A percentile compares a stretch with the other conserved stretches of the same genome.
Evolutionary conservation across 306 rosid genomes (phyloP).

Genomic region (Potentilla sterilis): DNA sequence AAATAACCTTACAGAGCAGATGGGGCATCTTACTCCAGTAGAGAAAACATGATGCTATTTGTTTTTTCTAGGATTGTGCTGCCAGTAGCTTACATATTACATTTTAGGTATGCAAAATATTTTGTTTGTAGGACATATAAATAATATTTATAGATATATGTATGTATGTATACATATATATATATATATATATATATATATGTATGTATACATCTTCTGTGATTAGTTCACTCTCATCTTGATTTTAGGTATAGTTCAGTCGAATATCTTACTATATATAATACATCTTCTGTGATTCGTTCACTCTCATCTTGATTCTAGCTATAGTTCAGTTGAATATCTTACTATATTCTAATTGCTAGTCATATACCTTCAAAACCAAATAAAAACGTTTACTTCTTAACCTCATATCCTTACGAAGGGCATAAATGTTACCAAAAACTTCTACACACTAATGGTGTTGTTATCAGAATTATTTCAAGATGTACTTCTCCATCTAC

Average conservation of each 20-base stretch:
- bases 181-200: conserved; percentile 16
- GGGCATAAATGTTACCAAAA: neutral
- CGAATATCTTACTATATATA: neutral
- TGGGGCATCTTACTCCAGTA: conserved; percentile 64
- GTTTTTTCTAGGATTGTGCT: conserved; percentile 36
- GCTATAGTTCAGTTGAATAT: neutral
- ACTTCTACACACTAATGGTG: neutral
- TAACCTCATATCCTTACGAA: neutral
- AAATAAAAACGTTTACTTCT: neutral
- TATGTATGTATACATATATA: neutral
- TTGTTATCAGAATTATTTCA: neutral
- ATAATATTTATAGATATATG: neutral
- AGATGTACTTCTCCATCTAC: neutral
- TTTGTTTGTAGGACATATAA: neutral
- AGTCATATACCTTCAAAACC: neutral
- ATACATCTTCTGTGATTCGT: conserved; percentile 18
- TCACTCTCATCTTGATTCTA: conserved; percentile 1
- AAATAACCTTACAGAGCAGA: conserved; percentile 64
- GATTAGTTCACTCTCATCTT: conserved; percentile 19
- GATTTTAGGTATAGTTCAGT: neutral
- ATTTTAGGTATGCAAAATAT: conserved; percentile 38
- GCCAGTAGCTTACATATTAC: conserved; percentile 37
- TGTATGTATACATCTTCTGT: too few species aligned
- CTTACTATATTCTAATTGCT: neutral
- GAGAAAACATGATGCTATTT: conserved; percentile 39